Conservation (phyloP, 768 basidiomycete genomes). For the Cytidiella melzeri region DNA sequence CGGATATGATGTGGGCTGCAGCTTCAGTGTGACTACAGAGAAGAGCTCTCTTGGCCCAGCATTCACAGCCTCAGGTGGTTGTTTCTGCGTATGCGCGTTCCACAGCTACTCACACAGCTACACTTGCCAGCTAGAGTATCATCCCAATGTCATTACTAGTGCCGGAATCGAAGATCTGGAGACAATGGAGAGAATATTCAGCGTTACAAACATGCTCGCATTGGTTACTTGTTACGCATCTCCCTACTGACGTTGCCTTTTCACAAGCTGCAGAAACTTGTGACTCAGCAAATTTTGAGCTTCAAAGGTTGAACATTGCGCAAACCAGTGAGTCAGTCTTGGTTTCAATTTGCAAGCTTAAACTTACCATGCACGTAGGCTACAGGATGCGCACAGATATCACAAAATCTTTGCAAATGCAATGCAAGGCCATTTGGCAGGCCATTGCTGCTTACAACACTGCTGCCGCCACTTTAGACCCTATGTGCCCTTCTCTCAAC, state of each 20-base stretch:
- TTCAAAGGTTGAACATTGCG: slow-evolving; percentile 31
- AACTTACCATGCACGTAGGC: slow-evolving; percentile 8
- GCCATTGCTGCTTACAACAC: slow-evolving; percentile 25
- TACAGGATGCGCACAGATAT: slow-evolving; percentile 25
- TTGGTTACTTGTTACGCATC: slow-evolving; percentile 10
- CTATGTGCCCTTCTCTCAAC: slow-evolving; percentile 16
- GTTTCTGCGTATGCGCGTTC: slow-evolving; percentile 23
- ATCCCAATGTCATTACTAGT: slow-evolving; percentile 25
- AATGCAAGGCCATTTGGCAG: slow-evolving; percentile 14
- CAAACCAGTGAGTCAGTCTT: slow-evolving; percentile 25
- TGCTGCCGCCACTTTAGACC: slow-evolving; percentile 17
- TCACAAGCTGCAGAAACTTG: slow-evolving; percentile 26
- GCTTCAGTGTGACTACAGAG: slow-evolving; percentile 10
- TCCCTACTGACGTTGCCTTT: slow-evolving; percentile 4
- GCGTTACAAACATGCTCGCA: slow-evolving; percentile 23
- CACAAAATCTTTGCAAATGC: slow-evolving; percentile 21
- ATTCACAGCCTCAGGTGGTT: not conserved
- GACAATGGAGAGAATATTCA: slow-evolving; percentile 28
- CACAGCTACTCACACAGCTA: slow-evolving; percentile 32
- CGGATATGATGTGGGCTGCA: slow-evolving; percentile 20
- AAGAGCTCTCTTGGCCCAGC: slow-evolving; percentile 11
- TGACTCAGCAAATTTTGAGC: slow-evolving; percentile 29
- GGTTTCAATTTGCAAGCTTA: not conserved
- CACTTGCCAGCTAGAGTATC: slow-evolving; percentile 28
- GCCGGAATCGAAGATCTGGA: slow-evolving; percentile 32